Conservation (phyloP, 2,329 filamentous ascomycete genomes). For the Ophidiomyces ophidiicola region DNA sequence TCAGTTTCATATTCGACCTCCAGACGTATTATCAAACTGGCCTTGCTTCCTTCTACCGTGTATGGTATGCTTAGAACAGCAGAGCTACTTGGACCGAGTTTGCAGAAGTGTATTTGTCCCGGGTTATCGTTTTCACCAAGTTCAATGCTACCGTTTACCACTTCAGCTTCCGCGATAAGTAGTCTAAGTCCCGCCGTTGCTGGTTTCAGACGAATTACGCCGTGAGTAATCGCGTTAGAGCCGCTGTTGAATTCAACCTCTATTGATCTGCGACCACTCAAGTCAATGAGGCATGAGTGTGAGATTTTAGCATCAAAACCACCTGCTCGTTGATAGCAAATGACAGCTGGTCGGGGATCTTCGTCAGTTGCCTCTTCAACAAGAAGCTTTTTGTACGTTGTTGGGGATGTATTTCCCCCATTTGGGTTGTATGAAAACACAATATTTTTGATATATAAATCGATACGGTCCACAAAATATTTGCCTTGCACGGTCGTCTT, state of each 20-base stretch:
- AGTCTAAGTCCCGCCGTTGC: constrained; percentile 50
- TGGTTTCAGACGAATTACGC: constrained; percentile 43
- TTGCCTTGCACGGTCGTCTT: constrained; percentile 46
- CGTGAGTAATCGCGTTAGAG: constrained; percentile 49
- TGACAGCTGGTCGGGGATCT: constrained; percentile 49
- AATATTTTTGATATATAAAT: constrained; percentile 39
- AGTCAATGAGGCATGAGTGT: constrained; percentile 58
- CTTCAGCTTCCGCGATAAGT: constrained; percentile 40
- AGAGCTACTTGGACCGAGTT: constrained; percentile 22
- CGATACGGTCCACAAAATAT: constrained; percentile 63
- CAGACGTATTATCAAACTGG: constrained; percentile 58
- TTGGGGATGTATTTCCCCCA: constrained; percentile 13
- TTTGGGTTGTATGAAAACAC: constrained; percentile 26
- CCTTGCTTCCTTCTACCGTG: constrained; percentile 64
- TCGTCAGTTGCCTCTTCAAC: constrained; percentile 22
- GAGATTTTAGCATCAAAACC: constrained; percentile 57
- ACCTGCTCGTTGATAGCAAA: constrained; percentile 59
- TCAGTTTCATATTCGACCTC: constrained; percentile 63
- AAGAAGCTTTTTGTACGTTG: background rate
- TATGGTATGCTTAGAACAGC: constrained; percentile 57
- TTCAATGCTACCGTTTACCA: constrained; percentile 32
- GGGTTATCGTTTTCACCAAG: constrained; percentile 34
- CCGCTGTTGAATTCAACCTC: constrained; percentile 63
- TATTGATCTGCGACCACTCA: constrained; percentile 66
- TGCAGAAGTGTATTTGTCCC: constrained; percentile 37